A percentile compares a stretch with the other conserved stretches of the same genome.
phyloP scores from a whole-genome alignment of 805 yeast species.

The Zygosaccharomyces rouxii region DNA sequence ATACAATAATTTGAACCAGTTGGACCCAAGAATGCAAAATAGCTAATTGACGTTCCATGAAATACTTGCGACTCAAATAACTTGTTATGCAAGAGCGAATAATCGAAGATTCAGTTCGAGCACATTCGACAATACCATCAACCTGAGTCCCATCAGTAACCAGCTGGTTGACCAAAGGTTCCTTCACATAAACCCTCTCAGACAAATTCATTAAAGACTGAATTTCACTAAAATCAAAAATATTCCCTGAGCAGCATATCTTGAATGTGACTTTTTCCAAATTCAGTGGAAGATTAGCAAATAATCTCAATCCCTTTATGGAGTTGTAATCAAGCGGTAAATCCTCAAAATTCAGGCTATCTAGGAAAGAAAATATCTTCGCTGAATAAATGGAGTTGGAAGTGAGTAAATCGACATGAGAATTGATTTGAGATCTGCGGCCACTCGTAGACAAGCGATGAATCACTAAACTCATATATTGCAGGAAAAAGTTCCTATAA shows the following conservation, averaged over 20 bases:
- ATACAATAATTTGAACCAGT: conserved; percentile 65
- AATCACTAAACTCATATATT: conserved; percentile 68
- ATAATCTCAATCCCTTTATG: conserved; percentile 23
- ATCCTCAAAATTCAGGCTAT: conserved; percentile 57
- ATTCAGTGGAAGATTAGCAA: conserved; percentile 38
- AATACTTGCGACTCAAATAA: conserved; percentile 43
- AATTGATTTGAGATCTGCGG: conserved; percentile 42
- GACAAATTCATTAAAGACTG: conserved; percentile 36
- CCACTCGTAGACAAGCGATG: conserved; percentile 49
- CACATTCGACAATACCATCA: conserved; percentile 20
- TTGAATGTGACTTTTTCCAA: conserved; percentile 40
- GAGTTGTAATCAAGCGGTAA: conserved; percentile 33
- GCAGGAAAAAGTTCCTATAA: conserved; percentile 57
- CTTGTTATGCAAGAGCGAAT: conserved; percentile 40
- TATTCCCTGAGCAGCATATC: conserved; percentile 26
- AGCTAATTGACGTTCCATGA: conserved; percentile 50
- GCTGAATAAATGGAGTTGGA: conserved; percentile 56
- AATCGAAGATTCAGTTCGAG: conserved; percentile 4
- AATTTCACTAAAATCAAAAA: conserved; percentile 43
- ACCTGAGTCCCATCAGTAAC: conserved; percentile 8
- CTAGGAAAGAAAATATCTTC: conserved; percentile 63
- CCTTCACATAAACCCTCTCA: conserved; percentile 12
- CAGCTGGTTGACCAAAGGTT: not conserved
- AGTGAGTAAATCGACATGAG: conserved; percentile 51
- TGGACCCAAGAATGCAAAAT: conserved; percentile 81